A percentile compares a stretch with the other conserved stretches of the same genome.
Conservation (phyloP, 169 alveolate species). For the Plasmodium cynomolgi region DNA sequence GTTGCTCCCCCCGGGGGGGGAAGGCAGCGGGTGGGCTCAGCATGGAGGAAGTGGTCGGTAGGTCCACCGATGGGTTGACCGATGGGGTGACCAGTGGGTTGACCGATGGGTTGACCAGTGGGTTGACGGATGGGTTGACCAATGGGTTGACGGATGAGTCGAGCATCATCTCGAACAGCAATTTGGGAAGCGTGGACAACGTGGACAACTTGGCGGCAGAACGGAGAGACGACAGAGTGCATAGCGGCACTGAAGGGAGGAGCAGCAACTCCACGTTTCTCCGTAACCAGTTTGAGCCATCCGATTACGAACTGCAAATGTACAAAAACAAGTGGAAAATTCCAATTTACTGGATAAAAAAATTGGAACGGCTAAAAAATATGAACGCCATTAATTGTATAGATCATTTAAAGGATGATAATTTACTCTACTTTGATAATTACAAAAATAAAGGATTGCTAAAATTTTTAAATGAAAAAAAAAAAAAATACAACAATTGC, state of each 20-base stretch:
- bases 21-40: not conserved
- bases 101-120: too few relatives aligned
- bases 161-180: constrained; percentile 21
- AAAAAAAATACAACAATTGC: constrained; percentile 73
- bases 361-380: constrained; percentile 62
- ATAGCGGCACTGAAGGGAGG: not conserved
- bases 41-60: not conserved
- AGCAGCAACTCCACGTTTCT: not conserved
- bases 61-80: not conserved
- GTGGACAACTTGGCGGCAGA: not conserved
- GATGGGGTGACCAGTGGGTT: not conserved
- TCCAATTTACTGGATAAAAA: constrained; percentile 55
- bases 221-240: not conserved
- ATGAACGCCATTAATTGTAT: constrained; percentile 73
- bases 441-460: constrained; percentile 68
- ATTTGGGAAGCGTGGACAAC: not conserved
- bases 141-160: not conserved
- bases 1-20: not conserved
- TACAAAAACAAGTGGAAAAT: constrained; percentile 45
- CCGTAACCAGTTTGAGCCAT: not conserved
- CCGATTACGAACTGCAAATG: constrained; percentile 36
- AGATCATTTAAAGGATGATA: constrained; percentile 65
- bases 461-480: constrained; percentile 78
- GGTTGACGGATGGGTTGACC: not conserved
- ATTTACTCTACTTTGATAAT: constrained; percentile 64